Percentiles rank a stretch among this genome's conserved stretches.
Conservation (phyloP, 2,329 filamentous ascomycete species). For the Aspergillus amoenus region DNA sequence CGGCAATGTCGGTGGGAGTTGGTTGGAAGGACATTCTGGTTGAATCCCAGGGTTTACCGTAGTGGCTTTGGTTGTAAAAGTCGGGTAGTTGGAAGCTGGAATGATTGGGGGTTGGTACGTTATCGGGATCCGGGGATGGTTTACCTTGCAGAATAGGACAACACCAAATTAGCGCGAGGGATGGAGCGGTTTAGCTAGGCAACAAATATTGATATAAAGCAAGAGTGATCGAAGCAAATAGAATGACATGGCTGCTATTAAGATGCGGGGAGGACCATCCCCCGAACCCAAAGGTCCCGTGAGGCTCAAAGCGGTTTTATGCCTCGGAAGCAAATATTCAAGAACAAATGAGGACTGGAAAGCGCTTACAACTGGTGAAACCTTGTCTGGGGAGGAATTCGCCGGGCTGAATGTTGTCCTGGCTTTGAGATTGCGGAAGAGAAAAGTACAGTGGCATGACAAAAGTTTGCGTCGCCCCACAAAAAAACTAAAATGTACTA, state of each 20-base stretch:
- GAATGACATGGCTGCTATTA: background rate
- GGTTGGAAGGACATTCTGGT: conserved; percentile 37
- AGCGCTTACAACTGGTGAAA: background rate
- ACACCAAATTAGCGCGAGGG: background rate
- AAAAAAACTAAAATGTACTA: no score
- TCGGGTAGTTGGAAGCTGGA: background rate
- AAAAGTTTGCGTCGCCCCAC: no score
- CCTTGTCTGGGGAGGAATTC: background rate
- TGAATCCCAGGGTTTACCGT: background rate
- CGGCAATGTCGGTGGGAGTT: conserved; percentile 40
- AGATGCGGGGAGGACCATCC: background rate
- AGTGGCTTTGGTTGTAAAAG: background rate
- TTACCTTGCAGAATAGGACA: background rate
- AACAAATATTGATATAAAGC: background rate
- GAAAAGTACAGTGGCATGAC: no score
- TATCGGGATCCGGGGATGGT: background rate
- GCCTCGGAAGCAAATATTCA: background rate
- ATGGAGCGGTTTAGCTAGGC: background rate
- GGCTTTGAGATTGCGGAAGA: background rate
- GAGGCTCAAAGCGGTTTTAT: background rate
- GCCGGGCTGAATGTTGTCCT: background rate
- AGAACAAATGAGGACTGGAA: background rate
- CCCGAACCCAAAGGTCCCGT: background rate
- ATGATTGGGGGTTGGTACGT: background rate
- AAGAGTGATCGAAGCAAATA: background rate